These are phyloP conservation scores for Hapsidospora chrysogenum DNA, from an alignment of 495 filamentous ascomycete species.

Conservation along the genomic window DNA sequence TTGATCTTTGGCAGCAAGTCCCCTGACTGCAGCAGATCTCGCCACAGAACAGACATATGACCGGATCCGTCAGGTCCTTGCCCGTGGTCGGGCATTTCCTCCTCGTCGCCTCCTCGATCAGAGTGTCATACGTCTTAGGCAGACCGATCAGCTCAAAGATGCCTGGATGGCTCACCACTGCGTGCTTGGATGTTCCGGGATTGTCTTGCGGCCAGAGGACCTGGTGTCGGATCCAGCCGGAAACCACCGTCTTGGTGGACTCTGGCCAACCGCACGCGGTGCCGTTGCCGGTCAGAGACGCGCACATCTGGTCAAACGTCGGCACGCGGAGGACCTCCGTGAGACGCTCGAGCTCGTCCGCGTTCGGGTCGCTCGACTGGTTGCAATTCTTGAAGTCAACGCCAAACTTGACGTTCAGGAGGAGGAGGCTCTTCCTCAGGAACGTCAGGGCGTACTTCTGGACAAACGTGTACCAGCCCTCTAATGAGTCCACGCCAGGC, in stretches of 20 bases:
- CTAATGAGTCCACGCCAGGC: slow-evolving; percentile 21
- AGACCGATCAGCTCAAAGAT: slow-evolving; percentile 91
- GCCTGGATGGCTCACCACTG: slow-evolving; percentile 56
- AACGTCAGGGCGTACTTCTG: slow-evolving; percentile 78
- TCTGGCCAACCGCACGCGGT: slow-evolving; percentile 21
- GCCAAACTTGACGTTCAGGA: slow-evolving; percentile 77
- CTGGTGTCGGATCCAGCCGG: slow-evolving; percentile 66
- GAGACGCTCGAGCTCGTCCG: slow-evolving; percentile 69
- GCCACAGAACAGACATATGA: slow-evolving; percentile 87
- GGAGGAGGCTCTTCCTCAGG: slow-evolving; percentile 67
- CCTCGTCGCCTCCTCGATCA: slow-evolving; percentile 81
- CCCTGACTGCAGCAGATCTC: slow-evolving; percentile 91
- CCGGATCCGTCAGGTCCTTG: slow-evolving; percentile 77
- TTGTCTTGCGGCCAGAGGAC: slow-evolving; percentile 11
- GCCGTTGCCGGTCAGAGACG: slow-evolving; percentile 23
- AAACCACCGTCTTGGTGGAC: slow-evolving; percentile 26
- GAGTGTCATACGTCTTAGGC: slow-evolving; percentile 77
- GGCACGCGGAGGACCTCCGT: slow-evolving; percentile 59
- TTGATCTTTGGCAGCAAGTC: slow-evolving; percentile 60
- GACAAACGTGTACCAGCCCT: slow-evolving; percentile 29
- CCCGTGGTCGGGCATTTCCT: slow-evolving; percentile 76
- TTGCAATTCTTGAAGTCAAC: slow-evolving; percentile 74
- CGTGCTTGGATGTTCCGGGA: slow-evolving; percentile 3
- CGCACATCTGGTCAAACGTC: slow-evolving; percentile 61
- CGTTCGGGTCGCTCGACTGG: slow-evolving; percentile 43